A percentile compares a stretch with the other conserved stretches of the same genome.
phyloP scores from a whole-genome alignment of 2,329 filamentous ascomycete species.

The Amauroascus verrucosus region DNA sequence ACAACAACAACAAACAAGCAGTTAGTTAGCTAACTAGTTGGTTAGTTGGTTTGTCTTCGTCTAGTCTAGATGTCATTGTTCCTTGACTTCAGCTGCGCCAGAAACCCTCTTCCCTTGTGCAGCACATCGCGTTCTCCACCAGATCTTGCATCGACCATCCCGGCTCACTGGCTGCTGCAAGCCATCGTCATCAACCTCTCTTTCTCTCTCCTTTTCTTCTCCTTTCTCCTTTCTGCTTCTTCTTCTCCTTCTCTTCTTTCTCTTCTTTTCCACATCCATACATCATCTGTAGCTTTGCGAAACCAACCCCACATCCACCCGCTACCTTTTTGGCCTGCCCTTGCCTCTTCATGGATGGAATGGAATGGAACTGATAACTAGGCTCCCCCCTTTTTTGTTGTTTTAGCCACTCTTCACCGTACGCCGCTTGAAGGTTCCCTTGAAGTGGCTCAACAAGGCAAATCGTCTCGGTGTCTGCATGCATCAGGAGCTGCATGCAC shows the following conservation, averaged over 20 bases:
- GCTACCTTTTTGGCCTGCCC: too few relatives aligned
- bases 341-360: too few relatives aligned
- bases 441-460: not conserved
- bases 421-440: not conserved
- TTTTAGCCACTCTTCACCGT: not conserved
- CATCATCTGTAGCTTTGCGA: too few relatives aligned
- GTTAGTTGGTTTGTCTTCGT: too few relatives aligned
- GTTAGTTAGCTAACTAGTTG: too few relatives aligned
- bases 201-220: not conserved
- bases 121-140: not conserved
- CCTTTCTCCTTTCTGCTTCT: too few relatives aligned
- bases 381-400: too few relatives aligned
- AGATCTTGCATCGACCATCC: slow-evolving; percentile 7
- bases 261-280: too few relatives aligned
- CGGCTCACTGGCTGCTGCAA: not conserved
- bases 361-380: too few relatives aligned
- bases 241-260: too few relatives aligned
- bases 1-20: too few relatives aligned
- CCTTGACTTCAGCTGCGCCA: slow-evolving; percentile 5
- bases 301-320: too few relatives aligned
- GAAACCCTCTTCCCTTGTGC: not conserved
- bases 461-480: not conserved
- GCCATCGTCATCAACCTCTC: slow-evolving; percentile 1
- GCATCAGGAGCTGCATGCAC: slow-evolving; percentile 1
- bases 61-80: not conserved